Conservation (phyloP, 441 rosid genomes). For the Erodium trifolium region DNA sequence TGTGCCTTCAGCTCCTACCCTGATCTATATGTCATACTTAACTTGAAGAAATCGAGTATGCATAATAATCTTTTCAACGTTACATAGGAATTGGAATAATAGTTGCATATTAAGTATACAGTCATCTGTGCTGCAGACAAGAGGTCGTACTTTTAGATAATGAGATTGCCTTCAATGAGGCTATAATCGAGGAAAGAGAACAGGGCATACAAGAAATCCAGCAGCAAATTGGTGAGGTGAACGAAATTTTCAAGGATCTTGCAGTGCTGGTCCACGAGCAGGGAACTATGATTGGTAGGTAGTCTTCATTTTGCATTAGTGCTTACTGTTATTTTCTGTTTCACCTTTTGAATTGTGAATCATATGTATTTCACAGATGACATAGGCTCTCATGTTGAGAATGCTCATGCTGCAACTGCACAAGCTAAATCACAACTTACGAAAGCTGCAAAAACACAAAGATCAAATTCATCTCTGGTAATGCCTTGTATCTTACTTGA, state of each 20-base stretch:
- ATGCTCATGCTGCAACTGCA: conserved; percentile 41
- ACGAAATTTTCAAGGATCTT: conserved; percentile 64
- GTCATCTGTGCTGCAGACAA: conserved; percentile 33
- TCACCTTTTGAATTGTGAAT: conserved; percentile 5
- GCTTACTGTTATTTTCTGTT: conserved; percentile 2
- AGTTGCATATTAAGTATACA: background rate
- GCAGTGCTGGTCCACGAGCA: conserved; percentile 69
- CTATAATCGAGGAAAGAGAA: conserved; percentile 64
- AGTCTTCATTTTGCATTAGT: conserved; percentile 1
- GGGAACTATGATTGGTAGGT: conserved; percentile 59
- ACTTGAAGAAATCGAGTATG: background rate
- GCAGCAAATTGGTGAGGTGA: conserved; percentile 56
- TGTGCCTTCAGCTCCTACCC: background rate
- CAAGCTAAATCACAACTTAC: conserved; percentile 48
- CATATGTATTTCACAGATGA: conserved; percentile 38
- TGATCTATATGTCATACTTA: background rate
- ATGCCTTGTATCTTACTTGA: background rate
- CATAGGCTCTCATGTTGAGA: conserved; percentile 48
- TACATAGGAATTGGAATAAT: background rate
- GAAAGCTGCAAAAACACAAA: conserved; percentile 51
- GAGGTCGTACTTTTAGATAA: conserved; percentile 49
- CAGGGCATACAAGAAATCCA: conserved; percentile 54
- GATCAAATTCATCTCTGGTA: conserved; percentile 27
- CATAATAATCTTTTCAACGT: background rate
- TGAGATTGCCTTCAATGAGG: conserved; percentile 62